A percentile compares a stretch with the other conserved stretches of the same genome.
Conservation (phyloP, 2,329 filamentous ascomycete species). For the Escovopsis sp. region DNA sequence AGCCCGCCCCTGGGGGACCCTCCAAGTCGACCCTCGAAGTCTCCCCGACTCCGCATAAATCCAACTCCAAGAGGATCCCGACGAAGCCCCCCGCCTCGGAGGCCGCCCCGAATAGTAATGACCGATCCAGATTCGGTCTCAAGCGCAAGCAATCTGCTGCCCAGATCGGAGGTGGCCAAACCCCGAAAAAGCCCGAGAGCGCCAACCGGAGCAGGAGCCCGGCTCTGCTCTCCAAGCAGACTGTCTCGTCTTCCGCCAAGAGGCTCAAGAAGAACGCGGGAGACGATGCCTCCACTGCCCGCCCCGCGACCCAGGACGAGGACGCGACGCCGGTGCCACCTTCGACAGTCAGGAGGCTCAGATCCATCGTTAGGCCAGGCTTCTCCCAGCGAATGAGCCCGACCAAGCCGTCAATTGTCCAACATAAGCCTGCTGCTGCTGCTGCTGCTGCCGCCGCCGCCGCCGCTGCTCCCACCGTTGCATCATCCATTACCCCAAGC, state of each 20-base stretch:
- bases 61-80: slow-evolving; percentile 35
- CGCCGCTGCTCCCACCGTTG: slow-evolving; percentile 26
- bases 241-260: slow-evolving; percentile 38
- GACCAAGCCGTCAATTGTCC: slow-evolving; percentile 59
- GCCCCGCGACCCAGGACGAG: slow-evolving; percentile 39
- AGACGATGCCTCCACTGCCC: slow-evolving; percentile 54
- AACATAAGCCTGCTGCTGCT: slow-evolving; percentile 13
- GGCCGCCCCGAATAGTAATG: slow-evolving; percentile 37
- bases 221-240: slow-evolving; percentile 1
- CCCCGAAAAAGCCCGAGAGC: slow-evolving; percentile 14
- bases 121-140: slow-evolving; percentile 19
- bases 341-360: slow-evolving; percentile 10
- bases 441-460: slow-evolving; percentile 14
- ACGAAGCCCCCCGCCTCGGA: slow-evolving; percentile 48
- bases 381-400: slow-evolving; percentile 55
- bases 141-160: slow-evolving; percentile 20
- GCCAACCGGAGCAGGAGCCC: slow-evolving; percentile 8
- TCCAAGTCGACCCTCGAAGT: slow-evolving; percentile 25
- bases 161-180: slow-evolving; percentile 16
- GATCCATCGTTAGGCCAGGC: slow-evolving; percentile 29
- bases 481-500: slow-evolving; percentile 28
- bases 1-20: not conserved
- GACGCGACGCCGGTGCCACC: slow-evolving; percentile 36
- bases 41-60: slow-evolving; percentile 19
- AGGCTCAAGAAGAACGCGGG: slow-evolving; percentile 51